These are phyloP conservation scores for Fusarium tanahbumbuense DNA, from an alignment of 2,329 filamentous ascomycete genomes.

Conservation along the genomic window DNA sequence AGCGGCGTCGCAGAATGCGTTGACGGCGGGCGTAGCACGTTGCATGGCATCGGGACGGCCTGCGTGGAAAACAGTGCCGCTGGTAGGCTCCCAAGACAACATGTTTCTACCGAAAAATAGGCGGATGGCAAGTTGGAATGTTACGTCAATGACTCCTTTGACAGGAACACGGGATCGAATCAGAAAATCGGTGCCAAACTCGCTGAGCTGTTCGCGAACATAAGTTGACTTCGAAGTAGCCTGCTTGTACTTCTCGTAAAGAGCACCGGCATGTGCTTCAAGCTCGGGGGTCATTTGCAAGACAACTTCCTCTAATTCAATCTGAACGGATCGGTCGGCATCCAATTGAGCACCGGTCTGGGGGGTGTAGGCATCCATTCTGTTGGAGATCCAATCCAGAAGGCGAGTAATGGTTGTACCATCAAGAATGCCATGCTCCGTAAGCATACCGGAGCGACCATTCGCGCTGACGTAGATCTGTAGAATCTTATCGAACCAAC, in stretches of 20 bases:
- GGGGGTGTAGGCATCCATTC: background rate
- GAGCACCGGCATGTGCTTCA: background rate
- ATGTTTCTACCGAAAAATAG: conserved; percentile 6
- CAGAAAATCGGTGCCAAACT: background rate
- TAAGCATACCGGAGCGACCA: conserved; percentile 3
- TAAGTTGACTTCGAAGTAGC: conserved; percentile 3
- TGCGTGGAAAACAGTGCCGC: background rate
- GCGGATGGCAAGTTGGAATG: conserved; percentile 1
- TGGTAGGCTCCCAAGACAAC: background rate
- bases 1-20: background rate
- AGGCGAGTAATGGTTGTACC: background rate
- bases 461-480: conserved; percentile 3
- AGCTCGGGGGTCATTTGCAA: background rate
- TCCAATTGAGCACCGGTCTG: too few species aligned
- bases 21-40: background rate
- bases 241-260: background rate
- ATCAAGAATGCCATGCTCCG: conserved; percentile 1
- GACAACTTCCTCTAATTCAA: background rate
- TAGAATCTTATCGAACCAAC: conserved; percentile 4
- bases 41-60: conserved; percentile 4
- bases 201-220: background rate
- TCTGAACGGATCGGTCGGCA: too few species aligned
- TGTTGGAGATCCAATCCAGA: background rate
- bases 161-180: background rate
- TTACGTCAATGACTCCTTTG: conserved; percentile 3